A percentile compares a stretch with the other conserved stretches of the same genome.
phyloP scores from a whole-genome alignment of 805 yeast genomes.

The Yarrowia sp. region DNA sequence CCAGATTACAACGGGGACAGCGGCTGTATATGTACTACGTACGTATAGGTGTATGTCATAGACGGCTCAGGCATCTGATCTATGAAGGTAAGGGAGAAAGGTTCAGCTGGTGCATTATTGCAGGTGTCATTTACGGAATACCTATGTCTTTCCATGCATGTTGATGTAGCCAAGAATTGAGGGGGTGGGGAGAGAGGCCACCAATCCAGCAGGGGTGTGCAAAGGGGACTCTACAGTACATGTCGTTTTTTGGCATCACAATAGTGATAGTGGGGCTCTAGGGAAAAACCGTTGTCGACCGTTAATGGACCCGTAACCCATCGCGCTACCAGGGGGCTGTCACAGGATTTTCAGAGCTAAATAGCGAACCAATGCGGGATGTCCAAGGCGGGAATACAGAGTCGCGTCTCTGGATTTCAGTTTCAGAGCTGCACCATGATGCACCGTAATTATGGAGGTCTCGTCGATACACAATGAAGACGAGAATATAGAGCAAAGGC shows the following conservation, averaged over 20 bases:
- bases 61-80: background rate
- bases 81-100: background rate
- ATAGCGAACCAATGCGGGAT: background rate
- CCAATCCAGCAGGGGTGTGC: background rate
- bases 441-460: background rate
- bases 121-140: background rate
- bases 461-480: background rate
- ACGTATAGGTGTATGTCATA: background rate
- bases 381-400: background rate
- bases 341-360: background rate
- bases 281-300: background rate
- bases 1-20: background rate
- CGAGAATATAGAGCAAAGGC: background rate
- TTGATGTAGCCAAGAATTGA: constrained; percentile 10
- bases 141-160: constrained; percentile 11
- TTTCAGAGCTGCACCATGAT: background rate
- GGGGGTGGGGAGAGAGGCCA: constrained; percentile 13
- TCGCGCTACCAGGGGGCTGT: background rate
- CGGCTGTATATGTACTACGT: background rate
- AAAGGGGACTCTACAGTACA: background rate
- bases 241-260: background rate
- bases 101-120: background rate
- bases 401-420: background rate
- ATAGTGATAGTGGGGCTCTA: too few species aligned
- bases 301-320: background rate